A percentile compares a stretch with the other conserved stretches of the same genome.
phyloP scores from a whole-genome alignment of 192 early-diverging fungal species.

The Umbelopsis sp. region DNA sequence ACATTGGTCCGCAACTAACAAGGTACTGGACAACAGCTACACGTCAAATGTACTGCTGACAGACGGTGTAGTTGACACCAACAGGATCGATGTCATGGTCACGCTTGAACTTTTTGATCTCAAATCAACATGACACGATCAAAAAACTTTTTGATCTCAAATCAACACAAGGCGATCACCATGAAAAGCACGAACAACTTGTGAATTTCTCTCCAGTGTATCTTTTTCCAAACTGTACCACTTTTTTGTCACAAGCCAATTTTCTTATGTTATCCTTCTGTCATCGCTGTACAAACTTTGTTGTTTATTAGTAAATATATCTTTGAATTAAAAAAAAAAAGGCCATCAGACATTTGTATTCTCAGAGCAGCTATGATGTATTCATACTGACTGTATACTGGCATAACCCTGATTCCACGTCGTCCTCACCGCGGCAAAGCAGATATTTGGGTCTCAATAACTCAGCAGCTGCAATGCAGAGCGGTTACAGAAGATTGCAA shows the following conservation, averaged over 20 bases:
- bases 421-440: background rate
- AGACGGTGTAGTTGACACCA: background rate
- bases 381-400: slow-evolving; percentile 2
- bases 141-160: no score
- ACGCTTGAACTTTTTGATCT: slow-evolving; percentile 36
- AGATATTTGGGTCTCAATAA: background rate
- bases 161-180: no score
- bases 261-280: background rate
- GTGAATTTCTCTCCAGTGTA: background rate
- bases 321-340: background rate
- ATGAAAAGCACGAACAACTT: no score
- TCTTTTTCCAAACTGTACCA: background rate
- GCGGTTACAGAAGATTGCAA: slow-evolving; percentile 5
- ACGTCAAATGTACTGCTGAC: slow-evolving; percentile 25
- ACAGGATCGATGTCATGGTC: slow-evolving; percentile 33
- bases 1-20: slow-evolving; percentile 2
- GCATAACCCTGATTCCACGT: background rate
- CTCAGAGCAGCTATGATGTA: background rate
- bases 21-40: slow-evolving; percentile 17
- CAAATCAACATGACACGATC: background rate
- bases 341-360: slow-evolving; percentile 15
- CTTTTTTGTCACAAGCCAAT: background rate
- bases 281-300: background rate
- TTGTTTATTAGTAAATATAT: background rate
- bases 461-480: slow-evolving; percentile 6